These are phyloP conservation scores for Adansonia grandidieri DNA, from an alignment of 441 rosid species.

Conservation along the genomic window DNA sequence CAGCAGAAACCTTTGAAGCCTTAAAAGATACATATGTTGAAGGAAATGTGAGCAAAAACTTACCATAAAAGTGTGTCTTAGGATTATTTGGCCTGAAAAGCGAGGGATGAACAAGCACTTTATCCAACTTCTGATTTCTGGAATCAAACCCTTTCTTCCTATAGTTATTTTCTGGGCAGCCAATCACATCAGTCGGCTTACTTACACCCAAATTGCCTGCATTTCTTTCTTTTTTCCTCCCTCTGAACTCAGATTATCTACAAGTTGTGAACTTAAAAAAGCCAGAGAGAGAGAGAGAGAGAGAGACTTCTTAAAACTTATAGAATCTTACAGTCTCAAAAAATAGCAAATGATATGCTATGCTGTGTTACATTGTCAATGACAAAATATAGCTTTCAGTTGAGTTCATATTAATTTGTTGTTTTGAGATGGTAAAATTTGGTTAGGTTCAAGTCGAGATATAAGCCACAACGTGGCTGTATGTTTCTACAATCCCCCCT, in stretches of 20 bases:
- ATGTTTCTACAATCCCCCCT: not conserved
- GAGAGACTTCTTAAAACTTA: not conserved
- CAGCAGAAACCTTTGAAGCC: not conserved
- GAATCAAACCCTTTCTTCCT: not conserved
- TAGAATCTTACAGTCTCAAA: not conserved
- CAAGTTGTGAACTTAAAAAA: not conserved
- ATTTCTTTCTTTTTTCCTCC: constrained; percentile 30
- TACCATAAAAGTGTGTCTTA: constrained; percentile 39
- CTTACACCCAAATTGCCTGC: constrained; percentile 44
- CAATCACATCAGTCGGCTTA: constrained; percentile 31
- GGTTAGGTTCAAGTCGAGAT: not conserved
- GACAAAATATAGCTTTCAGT: not conserved
- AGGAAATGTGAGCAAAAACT: not conserved
- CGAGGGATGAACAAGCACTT: constrained; percentile 27
- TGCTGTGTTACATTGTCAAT: too few relatives aligned
- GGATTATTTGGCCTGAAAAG: constrained; percentile 34
- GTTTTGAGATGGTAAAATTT: not conserved
- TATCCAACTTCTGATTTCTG: constrained; percentile 22
- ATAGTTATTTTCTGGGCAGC: constrained; percentile 26
- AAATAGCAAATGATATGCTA: too few relatives aligned
- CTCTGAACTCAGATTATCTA: not conserved
- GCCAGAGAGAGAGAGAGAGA: not conserved
- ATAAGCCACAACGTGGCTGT: constrained; percentile 5
- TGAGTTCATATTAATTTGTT: not conserved
- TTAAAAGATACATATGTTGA: not conserved